Conservation (phyloP, 108 stramenopile species). For the Fragilaria radians region DNA sequence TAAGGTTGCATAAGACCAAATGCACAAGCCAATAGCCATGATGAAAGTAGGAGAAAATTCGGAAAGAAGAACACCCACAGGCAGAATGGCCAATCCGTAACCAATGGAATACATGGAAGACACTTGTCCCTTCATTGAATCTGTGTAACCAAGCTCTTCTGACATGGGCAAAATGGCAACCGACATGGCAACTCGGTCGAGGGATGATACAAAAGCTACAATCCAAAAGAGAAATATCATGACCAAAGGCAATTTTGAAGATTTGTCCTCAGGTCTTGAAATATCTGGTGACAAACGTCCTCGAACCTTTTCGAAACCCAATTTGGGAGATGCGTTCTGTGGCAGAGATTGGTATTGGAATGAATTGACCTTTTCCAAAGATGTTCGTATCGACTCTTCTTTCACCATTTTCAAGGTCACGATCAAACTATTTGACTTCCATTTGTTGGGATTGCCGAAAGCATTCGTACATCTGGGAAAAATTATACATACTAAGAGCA, state of each 20-base stretch:
- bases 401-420: too few species aligned
- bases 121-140: constrained; percentile 81
- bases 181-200: constrained; percentile 85
- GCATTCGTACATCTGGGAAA: too few species aligned
- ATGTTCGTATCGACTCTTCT: too few species aligned
- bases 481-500: too few species aligned
- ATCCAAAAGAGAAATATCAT: constrained; percentile 52
- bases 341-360: too few species aligned
- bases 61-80: constrained; percentile 58
- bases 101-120: constrained; percentile 72
- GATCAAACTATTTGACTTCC: too few species aligned
- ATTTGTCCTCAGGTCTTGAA: too few species aligned
- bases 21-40: constrained; percentile 49
- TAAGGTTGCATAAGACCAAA: constrained; percentile 70
- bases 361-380: too few species aligned
- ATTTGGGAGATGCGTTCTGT: too few species aligned
- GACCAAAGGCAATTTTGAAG: constrained; percentile 3
- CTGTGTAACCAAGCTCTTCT: constrained; percentile 56
- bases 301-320: too few species aligned
- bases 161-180: constrained; percentile 87
- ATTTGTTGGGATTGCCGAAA: too few species aligned
- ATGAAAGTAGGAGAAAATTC: constrained; percentile 35
- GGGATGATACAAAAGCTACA: constrained; percentile 54
- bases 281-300: too few species aligned
- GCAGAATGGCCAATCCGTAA: constrained; percentile 76